A percentile compares a stretch with the other conserved stretches of the same genome.
phyloP scores from a whole-genome alignment of 495 filamentous ascomycete genomes.

The Tetracladium marchalianum region DNA sequence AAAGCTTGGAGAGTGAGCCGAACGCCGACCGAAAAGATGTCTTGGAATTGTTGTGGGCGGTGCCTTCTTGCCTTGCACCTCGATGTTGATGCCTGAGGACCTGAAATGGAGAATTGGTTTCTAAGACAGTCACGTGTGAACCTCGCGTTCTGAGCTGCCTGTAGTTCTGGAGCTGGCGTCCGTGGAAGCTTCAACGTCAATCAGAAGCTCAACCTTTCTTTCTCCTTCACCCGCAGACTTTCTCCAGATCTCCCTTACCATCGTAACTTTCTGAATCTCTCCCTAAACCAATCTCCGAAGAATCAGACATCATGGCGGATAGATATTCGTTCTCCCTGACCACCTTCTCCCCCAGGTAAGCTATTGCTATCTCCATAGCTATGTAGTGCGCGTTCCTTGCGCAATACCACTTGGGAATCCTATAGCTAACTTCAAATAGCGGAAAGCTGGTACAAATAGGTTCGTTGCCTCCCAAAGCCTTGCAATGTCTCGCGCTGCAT shows the following conservation, averaged over 20 bases:
- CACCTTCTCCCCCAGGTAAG: conserved; percentile 98
- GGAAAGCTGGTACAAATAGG: conserved; percentile 88
- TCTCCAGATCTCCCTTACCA: background rate
- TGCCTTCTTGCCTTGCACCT: no score
- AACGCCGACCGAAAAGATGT: no score
- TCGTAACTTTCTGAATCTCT: background rate
- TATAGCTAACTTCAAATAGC: conserved; percentile 48
- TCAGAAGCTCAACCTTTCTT: conserved; percentile 12
- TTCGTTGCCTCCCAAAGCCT: conserved; percentile 25
- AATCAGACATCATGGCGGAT: conserved; percentile 67
- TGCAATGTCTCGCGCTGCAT: background rate
- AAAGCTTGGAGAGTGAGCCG: background rate
- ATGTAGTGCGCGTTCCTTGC: background rate
- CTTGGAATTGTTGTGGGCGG: no score
- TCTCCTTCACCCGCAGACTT: conserved; percentile 1
- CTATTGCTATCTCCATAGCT: conserved; percentile 9
- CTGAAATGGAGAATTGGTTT: no score
- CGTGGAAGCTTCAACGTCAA: conserved; percentile 1
- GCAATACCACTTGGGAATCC: background rate
- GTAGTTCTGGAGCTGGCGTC: background rate
- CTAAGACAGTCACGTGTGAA: no score
- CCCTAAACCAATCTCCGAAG: background rate
- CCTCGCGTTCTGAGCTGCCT: conserved; percentile 15
- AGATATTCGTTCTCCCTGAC: conserved; percentile 99
- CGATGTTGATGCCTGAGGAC: no score